Evolutionary conservation across 148 eudicot genomes (phyloP), one percentile per base, ranked within the genome.

Genomic region (Fagopyrum homotropicum): DNA sequence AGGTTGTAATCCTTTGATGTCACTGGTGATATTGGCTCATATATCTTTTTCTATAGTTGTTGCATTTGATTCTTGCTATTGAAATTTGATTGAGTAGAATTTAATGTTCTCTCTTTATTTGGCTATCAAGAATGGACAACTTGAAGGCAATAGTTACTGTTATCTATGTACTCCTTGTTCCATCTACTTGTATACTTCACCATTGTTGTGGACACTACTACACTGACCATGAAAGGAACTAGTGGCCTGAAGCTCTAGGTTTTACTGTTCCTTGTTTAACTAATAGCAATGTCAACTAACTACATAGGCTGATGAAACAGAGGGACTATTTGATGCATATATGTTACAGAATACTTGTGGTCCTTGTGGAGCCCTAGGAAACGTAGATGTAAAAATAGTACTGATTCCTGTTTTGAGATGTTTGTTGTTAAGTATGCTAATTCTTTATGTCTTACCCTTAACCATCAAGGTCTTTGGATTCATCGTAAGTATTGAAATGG

Each of bases 31-130:
- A 12, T 40, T 66, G 71, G 71, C 17, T 66, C 71, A 66, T 66
- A 15, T 43, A 35, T 66, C 19, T 7, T 66, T 66, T 66, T 66
- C 46, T 35, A 43, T 66, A 46, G 71, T 43, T 14, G 71, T 66
- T 66, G 71, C 71, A 66, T 66, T 66, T 66, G 71, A 43, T 66
- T 72, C 54, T 72, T 72, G 75, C n/a, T 17, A 52, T 46, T 16
- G 54, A 9, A 47, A 45, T 71, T 55, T 55, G 59, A 55, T 73
- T 54, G 29, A 43, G 45, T 73, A 35, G 61, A 73, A 73, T 30
- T 63, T 63, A 63, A 29, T 63, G 69, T 30, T 30, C 69, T 35
- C 16, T 63, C 44, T 9, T 63, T 63, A 4, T 63, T 63, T 30
- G 16, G 69, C 44, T 43, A 59, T 59, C 64, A 59, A 59, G 35